A percentile compares a stretch with the other conserved stretches of the same genome.
phyloP scores from a whole-genome alignment of 2,329 filamentous ascomycete genomes.

The Penicillium sclerotiorum region DNA sequence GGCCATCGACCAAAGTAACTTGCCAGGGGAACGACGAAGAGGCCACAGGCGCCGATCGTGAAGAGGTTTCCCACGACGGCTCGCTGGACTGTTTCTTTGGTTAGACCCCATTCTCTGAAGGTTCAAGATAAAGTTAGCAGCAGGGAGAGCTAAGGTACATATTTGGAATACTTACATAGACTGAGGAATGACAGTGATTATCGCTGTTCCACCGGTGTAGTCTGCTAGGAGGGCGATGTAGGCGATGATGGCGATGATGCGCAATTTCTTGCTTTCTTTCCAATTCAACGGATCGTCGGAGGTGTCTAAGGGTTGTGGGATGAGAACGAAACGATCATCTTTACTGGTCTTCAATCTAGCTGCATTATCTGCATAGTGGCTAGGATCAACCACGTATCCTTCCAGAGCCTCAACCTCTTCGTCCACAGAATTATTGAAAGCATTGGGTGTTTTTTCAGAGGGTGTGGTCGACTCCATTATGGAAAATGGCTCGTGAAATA shows the following conservation, averaged over 20 bases:
- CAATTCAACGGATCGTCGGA: constrained; percentile 59
- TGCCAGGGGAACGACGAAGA: constrained; percentile 43
- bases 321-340: constrained; percentile 50
- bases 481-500: neutral
- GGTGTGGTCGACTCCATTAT: neutral
- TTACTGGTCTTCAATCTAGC: constrained; percentile 37
- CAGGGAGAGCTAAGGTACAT: neutral
- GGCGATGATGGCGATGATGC: constrained; percentile 53
- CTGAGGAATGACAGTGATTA: constrained; percentile 49
- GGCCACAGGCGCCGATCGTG: constrained; percentile 50
- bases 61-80: constrained; percentile 57
- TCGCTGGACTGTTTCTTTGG: constrained; percentile 54
- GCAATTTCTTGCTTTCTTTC: constrained; percentile 52
- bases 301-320: constrained; percentile 57
- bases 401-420: constrained; percentile 22
- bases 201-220: constrained; percentile 52
- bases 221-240: constrained; percentile 53
- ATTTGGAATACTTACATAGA: constrained; percentile 36
- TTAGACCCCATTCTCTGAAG: constrained; percentile 51
- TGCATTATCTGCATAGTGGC: constrained; percentile 23
- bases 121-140: neutral
- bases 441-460: constrained; percentile 1
- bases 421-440: constrained; percentile 6
- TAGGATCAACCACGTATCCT: constrained; percentile 21
- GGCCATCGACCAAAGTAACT: constrained; percentile 51